Evolutionary conservation across 2,329 filamentous ascomycete species (phyloP).

Genomic region (Pseudonectria foliicola): DNA sequence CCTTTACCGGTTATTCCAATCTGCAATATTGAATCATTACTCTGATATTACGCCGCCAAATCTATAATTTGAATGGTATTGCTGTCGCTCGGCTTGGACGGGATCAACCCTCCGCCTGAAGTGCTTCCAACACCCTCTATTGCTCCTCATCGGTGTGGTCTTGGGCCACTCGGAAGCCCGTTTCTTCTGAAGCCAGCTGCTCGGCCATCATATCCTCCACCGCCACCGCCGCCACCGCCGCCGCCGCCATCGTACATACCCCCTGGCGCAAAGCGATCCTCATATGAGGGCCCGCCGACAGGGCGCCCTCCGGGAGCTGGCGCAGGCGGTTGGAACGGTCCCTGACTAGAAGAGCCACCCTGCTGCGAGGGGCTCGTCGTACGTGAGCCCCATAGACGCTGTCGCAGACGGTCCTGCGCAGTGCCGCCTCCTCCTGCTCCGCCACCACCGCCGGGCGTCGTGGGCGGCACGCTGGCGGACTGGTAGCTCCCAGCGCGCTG

Average conservation of each 20-base stretch:
- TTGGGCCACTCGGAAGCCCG: constrained; percentile 41
- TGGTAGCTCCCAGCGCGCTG: constrained; percentile 73
- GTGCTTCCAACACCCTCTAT: no score
- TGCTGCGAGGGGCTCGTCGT: constrained; percentile 46
- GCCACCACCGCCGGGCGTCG: constrained; percentile 14
- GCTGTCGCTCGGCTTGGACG: no score
- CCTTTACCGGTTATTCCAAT: no score
- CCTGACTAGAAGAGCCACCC: constrained; percentile 18
- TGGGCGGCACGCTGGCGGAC: constrained; percentile 29
- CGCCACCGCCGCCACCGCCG: constrained; percentile 20
- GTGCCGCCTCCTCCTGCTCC: constrained; percentile 38
- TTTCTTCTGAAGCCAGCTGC: constrained; percentile 23
- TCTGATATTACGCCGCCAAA: no score
- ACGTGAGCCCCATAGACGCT: constrained; percentile 63
- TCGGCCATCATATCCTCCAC: constrained; percentile 8
- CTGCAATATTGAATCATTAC: no score
- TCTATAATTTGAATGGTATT: no score
- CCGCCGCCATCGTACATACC: constrained; percentile 33
- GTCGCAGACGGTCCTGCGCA: constrained; percentile 77
- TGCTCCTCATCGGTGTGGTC: constrained; percentile 28
- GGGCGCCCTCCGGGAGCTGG: constrained; percentile 18
- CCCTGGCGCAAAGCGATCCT: constrained; percentile 40
- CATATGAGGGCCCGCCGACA: constrained; percentile 31
- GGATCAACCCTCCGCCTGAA: no score
- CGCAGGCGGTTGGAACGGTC: constrained; percentile 42